A percentile compares a stretch with the other conserved stretches of the same genome.
These are phyloP conservation scores for Tricholoma bakamatsutake DNA, from an alignment of 768 basidiomycete species.

Conservation along the genomic window DNA sequence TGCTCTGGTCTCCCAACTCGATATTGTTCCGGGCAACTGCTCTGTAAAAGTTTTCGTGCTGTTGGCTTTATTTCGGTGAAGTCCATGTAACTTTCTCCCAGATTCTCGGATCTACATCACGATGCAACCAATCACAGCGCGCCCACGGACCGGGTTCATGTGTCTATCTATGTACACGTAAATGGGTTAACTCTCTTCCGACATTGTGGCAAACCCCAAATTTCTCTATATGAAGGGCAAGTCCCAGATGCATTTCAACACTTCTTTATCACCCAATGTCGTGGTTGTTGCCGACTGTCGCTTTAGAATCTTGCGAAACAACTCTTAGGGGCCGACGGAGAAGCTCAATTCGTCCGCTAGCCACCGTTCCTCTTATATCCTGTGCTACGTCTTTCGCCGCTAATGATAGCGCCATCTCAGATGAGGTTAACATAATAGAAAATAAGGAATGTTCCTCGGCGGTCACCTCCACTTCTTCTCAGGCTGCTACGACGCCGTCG, in stretches of 20 bases:
- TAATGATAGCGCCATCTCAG: slow-evolving; percentile 27
- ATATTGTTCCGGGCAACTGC: background rate
- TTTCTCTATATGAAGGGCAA: slow-evolving; percentile 9
- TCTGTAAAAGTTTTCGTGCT: too few species aligned
- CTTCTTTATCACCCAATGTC: slow-evolving; percentile 16
- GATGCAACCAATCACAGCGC: background rate
- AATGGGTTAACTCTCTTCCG: background rate
- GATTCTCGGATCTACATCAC: background rate
- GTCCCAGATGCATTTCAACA: background rate
- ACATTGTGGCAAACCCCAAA: slow-evolving; percentile 2
- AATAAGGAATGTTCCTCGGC: background rate
- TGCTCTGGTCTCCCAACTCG: background rate
- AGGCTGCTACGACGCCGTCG: slow-evolving; percentile 7
- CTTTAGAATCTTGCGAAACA: slow-evolving; percentile 29
- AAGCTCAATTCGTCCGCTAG: slow-evolving; percentile 30
- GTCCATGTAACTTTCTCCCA: background rate
- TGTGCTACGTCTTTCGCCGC: slow-evolving; percentile 8
- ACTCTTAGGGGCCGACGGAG: slow-evolving; percentile 33
- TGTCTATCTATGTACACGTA: background rate
- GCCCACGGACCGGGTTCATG: background rate
- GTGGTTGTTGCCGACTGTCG: slow-evolving; percentile 27
- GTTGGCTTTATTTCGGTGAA: background rate
- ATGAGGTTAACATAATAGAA: slow-evolving; percentile 21
- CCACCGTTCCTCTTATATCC: slow-evolving; percentile 24
- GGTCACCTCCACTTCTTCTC: slow-evolving; percentile 2